A percentile compares a stretch with the other conserved stretches of the same genome.
phyloP scores from a whole-genome alignment of 78 protist species.

The Thecamonas trahens region DNA sequence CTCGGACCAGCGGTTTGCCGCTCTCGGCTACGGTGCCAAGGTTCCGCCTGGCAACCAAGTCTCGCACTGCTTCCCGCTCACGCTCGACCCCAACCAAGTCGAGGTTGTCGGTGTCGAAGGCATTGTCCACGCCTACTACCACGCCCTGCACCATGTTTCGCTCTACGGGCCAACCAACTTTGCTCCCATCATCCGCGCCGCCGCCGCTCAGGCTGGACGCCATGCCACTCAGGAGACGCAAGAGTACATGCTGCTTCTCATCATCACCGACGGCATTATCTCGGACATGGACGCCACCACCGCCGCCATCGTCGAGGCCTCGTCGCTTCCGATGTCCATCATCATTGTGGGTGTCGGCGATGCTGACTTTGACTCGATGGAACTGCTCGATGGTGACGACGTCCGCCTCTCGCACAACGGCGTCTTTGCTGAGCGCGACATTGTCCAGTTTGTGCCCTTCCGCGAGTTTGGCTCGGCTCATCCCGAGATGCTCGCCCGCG shows the following conservation, averaged over 20 bases:
- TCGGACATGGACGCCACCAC: conserved; percentile 54
- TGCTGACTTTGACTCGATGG: conserved; percentile 57
- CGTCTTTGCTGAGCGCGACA: conserved; percentile 31
- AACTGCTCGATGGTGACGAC: conserved; percentile 60
- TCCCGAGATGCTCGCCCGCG: conserved; percentile 19
- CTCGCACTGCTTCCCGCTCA: conserved; percentile 57
- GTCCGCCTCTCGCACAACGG: not conserved
- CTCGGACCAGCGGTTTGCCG: conserved; percentile 54
- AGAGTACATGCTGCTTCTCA: conserved; percentile 50
- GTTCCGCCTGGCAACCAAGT: conserved; percentile 9
- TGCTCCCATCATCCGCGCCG: conserved; percentile 24
- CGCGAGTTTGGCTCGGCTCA: not conserved
- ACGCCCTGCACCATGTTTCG: not conserved
- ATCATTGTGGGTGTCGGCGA: conserved; percentile 79
- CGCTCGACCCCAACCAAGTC: not conserved
- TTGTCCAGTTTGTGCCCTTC: conserved; percentile 69
- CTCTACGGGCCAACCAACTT: conserved; percentile 52
- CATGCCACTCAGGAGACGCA: not conserved
- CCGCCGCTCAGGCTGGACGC: not conserved
- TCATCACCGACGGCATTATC: conserved; percentile 71
- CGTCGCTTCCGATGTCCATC: conserved; percentile 37
- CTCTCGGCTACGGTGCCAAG: conserved; percentile 74
- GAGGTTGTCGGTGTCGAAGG: conserved; percentile 7
- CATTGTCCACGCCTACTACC: conserved; percentile 19
- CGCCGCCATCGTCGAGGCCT: conserved; percentile 27